Conservation (phyloP, 2,329 filamentous ascomycete species). For the Alternaria longipes region DNA sequence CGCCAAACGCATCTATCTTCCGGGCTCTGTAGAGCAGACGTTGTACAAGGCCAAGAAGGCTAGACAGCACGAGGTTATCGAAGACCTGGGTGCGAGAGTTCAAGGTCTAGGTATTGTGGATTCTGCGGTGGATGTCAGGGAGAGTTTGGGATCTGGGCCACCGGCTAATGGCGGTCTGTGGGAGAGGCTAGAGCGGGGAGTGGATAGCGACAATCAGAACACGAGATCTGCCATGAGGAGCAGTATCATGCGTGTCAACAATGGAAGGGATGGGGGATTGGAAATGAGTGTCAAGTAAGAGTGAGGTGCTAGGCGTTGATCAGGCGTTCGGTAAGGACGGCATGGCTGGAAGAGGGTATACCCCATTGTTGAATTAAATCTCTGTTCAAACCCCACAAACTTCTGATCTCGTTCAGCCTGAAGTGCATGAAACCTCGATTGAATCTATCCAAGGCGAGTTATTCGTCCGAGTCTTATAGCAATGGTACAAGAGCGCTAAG, state of each 20-base stretch:
- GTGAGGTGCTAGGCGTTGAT: neutral
- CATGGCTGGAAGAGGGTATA: neutral
- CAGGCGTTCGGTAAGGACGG: neutral
- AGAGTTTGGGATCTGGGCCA: neutral
- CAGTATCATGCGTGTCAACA: constrained; percentile 19
- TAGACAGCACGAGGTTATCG: constrained; percentile 20
- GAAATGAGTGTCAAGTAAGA: constrained; percentile 16
- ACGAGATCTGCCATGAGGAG: neutral
- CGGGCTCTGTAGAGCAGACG: constrained; percentile 59
- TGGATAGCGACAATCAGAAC: neutral
- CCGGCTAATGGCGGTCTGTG: neutral
- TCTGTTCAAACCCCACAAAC: neutral
- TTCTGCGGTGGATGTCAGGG: constrained; percentile 32
- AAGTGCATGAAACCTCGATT: neutral
- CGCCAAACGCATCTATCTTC: constrained; percentile 74
- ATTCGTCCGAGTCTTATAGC: neutral
- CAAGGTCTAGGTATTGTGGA: constrained; percentile 46
- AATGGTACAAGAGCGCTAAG: neutral
- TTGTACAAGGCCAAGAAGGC: constrained; percentile 22
- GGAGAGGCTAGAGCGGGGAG: neutral
- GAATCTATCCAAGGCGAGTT: neutral
- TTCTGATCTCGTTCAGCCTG: neutral
- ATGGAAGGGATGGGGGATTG: constrained; percentile 26
- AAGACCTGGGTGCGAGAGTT: constrained; percentile 37
- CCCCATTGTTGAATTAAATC: neutral